Evolutionary conservation across 2,329 filamentous ascomycete species (phyloP).

Genomic region (Ophiostoma piceae): DNA sequence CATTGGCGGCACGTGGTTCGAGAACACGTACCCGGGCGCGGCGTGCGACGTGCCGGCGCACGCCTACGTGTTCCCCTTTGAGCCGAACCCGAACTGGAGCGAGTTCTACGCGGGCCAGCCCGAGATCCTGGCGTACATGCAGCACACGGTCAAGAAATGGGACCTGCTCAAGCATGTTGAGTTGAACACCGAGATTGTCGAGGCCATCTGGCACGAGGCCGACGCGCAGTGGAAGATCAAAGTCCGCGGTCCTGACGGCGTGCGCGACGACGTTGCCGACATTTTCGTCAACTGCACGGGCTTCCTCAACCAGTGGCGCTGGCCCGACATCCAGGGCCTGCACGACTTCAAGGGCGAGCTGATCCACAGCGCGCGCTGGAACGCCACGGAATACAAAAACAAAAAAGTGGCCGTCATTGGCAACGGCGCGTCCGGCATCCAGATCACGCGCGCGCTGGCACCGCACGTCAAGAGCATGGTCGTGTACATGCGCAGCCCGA

Average conservation of each 20-base stretch:
- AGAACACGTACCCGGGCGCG: conserved; percentile 38
- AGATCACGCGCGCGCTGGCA: conserved; percentile 35
- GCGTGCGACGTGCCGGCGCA: conserved; percentile 24
- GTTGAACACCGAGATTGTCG: conserved; percentile 14
- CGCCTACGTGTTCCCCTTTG: conserved; percentile 35
- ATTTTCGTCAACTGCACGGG: conserved; percentile 46
- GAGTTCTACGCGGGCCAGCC: conserved; percentile 44
- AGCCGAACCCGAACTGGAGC: conserved; percentile 50
- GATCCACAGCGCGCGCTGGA: conserved; percentile 53
- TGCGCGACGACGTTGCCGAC: conserved; percentile 39
- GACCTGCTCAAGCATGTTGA: conserved; percentile 19
- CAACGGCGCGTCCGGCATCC: conserved; percentile 49
- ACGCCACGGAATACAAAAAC: conserved; percentile 42
- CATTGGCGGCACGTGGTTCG: conserved; percentile 48
- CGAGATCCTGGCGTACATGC: conserved; percentile 40
- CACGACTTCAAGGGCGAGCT: conserved; percentile 47
- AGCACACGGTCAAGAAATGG: conserved; percentile 19
- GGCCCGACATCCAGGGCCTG: conserved; percentile 49
- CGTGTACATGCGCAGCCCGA: conserved; percentile 26
- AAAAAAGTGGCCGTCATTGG: conserved; percentile 51
- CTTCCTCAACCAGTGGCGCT: conserved; percentile 45
- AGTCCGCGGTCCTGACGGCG: not conserved
- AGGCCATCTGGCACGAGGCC: conserved; percentile 20
- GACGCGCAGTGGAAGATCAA: conserved; percentile 15
- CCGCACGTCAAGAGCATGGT: conserved; percentile 15